A percentile compares a stretch with the other conserved stretches of the same genome.
Evolutionary conservation across 208 protist genomes (phyloP).

Genomic region (Vickermania spadyakhi): DNA sequence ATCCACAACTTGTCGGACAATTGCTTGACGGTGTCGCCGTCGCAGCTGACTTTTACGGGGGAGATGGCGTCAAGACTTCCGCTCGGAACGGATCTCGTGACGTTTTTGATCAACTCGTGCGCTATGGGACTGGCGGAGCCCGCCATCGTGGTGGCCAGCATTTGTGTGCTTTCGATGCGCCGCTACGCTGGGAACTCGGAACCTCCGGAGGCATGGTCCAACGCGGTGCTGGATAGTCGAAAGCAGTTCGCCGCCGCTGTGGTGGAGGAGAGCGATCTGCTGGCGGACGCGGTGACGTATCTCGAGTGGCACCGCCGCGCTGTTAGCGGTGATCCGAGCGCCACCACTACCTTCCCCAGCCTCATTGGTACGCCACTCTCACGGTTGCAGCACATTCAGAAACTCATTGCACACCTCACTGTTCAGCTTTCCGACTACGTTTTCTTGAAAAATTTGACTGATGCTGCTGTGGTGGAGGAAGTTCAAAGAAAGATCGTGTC

Average conservation of each 20-base stretch:
- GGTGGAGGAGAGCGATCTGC: constrained; percentile 61
- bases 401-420: constrained; percentile 53
- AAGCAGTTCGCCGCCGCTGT: constrained; percentile 62
- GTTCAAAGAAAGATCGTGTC: constrained; percentile 25
- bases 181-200: constrained; percentile 17
- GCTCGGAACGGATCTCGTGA: constrained; percentile 57
- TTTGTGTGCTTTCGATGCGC: constrained; percentile 51
- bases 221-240: constrained; percentile 29
- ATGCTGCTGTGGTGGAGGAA: constrained; percentile 16
- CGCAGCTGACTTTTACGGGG: constrained; percentile 68
- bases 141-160: constrained; percentile 39
- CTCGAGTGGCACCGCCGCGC: constrained; percentile 59
- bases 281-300: constrained; percentile 73
- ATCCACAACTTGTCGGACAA: constrained; percentile 67
- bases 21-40: constrained; percentile 46
- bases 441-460: constrained; percentile 58
- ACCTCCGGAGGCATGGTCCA: constrained; percentile 21
- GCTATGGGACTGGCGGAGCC: constrained; percentile 72
- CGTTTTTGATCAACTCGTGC: constrained; percentile 68
- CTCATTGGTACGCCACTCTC: constrained; percentile 42
- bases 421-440: constrained; percentile 78
- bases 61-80: constrained; percentile 73
- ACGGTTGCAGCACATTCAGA: constrained; percentile 42
- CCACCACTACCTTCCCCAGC: constrained; percentile 15
- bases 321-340: constrained; percentile 26